Base-by-base conservation (phyloP, 768 basidiomycete species). In the Rubroboletus pulcherrimus region DNA sequence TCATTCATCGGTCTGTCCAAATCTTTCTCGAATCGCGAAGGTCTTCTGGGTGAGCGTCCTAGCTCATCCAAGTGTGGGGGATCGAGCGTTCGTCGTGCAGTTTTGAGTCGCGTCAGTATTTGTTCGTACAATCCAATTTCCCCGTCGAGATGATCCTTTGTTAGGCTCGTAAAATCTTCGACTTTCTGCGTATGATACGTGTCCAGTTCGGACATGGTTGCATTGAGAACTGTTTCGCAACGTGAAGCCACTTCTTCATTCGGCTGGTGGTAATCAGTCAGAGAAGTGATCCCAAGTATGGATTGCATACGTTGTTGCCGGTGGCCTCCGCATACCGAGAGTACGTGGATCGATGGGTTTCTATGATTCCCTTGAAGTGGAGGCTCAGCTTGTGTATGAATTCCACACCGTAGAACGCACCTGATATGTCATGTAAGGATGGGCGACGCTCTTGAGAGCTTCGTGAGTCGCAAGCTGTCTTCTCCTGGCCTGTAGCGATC, bases 191-290 rank as follows among this genome's bases (percentile, higher is more conserved):
- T 71, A 65, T 91, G 89, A 61, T 91, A 89, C 1, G 80, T 83
- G 48, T 90, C 87, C 77, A 93, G 84, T 74, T 94, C 91, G 1
- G 92, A 89, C 84, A 92, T 86, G 2, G 91, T 93, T 9, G 84
- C 85, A 68, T 94, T 93, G 29, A 95, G 74, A 7, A 93, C 89
- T 0, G 92, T 93, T 71, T 95, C 92, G 67, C 89, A 93, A 19
- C 92, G 82, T 4, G 82, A 78, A 2, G 84, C 83, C 58, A 86
- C 72, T 17, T 87, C 85, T 46, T 86, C 84, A 61, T 86, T 77
- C 14, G 78, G 68, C 85, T 87, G 65, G 14, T 30, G 10, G n/a
- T 19, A 41, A 26, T 62, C 19, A 54, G 58, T 54, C 12, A 46
- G 30, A 26, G 29, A 55, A 52, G 19, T 9, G 43, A 24, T 29